A percentile compares a stretch with the other conserved stretches of the same genome.
Conservation (phyloP, 2,329 filamentous ascomycete genomes). For the Periglandula ipomoeae region DNA sequence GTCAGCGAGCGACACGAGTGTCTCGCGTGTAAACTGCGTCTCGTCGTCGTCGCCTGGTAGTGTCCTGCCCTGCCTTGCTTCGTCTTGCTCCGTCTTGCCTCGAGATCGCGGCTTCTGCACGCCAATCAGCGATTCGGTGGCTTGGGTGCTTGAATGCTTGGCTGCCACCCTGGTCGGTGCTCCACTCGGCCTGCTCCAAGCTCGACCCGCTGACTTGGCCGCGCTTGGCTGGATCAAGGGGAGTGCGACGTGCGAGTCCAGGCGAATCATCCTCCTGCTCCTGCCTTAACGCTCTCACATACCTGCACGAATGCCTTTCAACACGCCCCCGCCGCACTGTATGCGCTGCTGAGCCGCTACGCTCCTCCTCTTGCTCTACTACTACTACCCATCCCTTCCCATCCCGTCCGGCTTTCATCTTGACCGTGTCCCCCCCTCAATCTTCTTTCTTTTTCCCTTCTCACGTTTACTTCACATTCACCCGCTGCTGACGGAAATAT, state of each 20-base stretch:
- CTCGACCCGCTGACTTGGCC: conserved; percentile 10
- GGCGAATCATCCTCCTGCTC: conserved; percentile 8
- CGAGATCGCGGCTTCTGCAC: not conserved
- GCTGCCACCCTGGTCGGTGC: conserved; percentile 10
- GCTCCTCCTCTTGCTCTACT: not conserved
- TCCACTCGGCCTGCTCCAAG: conserved; percentile 14
- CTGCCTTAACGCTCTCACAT: conserved; percentile 4
- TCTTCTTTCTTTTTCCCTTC: not conserved
- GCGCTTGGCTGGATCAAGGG: conserved; percentile 11
- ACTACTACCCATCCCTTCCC: conserved; percentile 2
- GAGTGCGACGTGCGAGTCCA: not conserved
- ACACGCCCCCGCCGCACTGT: not conserved
- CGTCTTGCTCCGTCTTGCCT: rapidly evolving
- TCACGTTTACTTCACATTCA: not conserved
- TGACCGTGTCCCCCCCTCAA: not conserved
- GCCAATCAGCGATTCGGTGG: not conserved
- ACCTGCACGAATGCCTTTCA: conserved; percentile 9
- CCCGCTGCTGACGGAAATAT: not conserved
- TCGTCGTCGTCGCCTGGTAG: not conserved
- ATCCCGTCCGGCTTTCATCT: conserved; percentile 7
- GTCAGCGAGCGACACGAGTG: not conserved
- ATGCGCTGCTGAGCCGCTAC: not conserved
- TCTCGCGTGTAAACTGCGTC: not conserved
- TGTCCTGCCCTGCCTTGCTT: not conserved
- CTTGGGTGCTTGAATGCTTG: conserved; percentile 1